Conservation (phyloP, 495 filamentous ascomycete species). For the Penicillium egyptiacum region DNA sequence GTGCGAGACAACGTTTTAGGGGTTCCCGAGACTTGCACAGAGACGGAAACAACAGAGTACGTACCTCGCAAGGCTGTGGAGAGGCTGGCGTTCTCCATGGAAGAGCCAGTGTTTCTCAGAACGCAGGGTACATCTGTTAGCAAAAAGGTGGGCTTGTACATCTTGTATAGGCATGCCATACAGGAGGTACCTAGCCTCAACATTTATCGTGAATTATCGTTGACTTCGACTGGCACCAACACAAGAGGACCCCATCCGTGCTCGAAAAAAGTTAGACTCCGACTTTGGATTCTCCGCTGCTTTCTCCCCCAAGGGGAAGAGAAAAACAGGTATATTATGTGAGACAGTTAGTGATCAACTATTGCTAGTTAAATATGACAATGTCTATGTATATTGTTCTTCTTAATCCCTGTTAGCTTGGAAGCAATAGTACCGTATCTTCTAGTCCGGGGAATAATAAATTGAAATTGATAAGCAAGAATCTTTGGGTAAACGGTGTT, state of each 20-base stretch:
- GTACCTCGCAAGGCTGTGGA: not conserved
- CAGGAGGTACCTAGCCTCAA: no score
- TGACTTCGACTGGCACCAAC: no score
- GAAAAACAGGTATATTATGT: not conserved
- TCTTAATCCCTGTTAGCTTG: not conserved
- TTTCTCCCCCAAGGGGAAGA: no score
- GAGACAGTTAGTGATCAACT: not conserved
- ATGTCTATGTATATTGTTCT: no score
- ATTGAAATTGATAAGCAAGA: no score
- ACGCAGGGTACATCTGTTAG: no score
- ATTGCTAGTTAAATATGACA: no score
- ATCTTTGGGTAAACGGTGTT: no score
- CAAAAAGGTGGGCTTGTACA: no score
- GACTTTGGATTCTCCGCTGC: not conserved
- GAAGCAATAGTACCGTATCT: not conserved
- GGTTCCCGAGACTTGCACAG: not conserved
- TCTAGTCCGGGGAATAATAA: not conserved
- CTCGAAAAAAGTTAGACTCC: slow-evolving; percentile 4
- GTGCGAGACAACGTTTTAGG: not conserved
- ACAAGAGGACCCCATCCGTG: no score
- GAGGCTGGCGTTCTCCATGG: slow-evolving; percentile 7
- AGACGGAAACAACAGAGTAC: slow-evolving; percentile 1
- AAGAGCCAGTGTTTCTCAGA: not conserved
- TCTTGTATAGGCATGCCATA: no score
- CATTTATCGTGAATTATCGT: no score